Percentiles rank a stretch among this genome's conserved stretches.
These are phyloP conservation scores for Oenanthe sinensis DNA, from an alignment of 129 eudicot species.

Conservation along the genomic window DNA sequence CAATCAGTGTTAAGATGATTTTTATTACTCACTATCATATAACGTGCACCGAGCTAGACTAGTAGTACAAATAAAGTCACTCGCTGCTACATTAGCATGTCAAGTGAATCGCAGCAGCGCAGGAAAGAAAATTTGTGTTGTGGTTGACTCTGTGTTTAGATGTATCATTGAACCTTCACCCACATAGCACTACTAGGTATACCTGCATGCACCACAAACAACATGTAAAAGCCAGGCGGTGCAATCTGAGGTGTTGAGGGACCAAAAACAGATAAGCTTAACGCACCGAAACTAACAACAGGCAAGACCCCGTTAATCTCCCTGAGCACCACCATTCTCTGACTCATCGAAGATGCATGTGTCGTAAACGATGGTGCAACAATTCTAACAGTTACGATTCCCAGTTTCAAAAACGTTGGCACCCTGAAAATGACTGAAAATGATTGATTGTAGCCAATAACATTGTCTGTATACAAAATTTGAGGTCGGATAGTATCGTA, in stretches of 20 bases:
- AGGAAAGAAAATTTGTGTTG: neutral
- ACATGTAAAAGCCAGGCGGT: conserved; percentile 71
- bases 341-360: conserved; percentile 71
- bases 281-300: conserved; percentile 17
- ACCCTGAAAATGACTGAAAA: conserved; percentile 37
- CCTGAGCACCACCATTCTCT: conserved; percentile 64
- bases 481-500: conserved; percentile 38
- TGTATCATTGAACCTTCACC: conserved; percentile 46
- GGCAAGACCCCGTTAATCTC: conserved; percentile 16
- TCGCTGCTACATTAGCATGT: too few relatives aligned
- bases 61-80: too few relatives aligned
- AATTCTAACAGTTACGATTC: conserved; percentile 37
- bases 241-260: conserved; percentile 66
- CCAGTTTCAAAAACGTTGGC: conserved; percentile 22
- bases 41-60: too few relatives aligned
- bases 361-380: conserved; percentile 70
- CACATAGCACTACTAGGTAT: conserved; percentile 66
- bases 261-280: conserved; percentile 34
- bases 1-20: too few relatives aligned
- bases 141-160: neutral
- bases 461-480: conserved; percentile 23
- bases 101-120: too few relatives aligned
- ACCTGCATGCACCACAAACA: conserved; percentile 75
- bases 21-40: too few relatives aligned
- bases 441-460: conserved; percentile 27